Evolutionary conservation across 2,329 filamentous ascomycete genomes (phyloP), one percentile per base, ranked within the genome.

Genomic region (Coniochaeta ligniaria): DNA sequence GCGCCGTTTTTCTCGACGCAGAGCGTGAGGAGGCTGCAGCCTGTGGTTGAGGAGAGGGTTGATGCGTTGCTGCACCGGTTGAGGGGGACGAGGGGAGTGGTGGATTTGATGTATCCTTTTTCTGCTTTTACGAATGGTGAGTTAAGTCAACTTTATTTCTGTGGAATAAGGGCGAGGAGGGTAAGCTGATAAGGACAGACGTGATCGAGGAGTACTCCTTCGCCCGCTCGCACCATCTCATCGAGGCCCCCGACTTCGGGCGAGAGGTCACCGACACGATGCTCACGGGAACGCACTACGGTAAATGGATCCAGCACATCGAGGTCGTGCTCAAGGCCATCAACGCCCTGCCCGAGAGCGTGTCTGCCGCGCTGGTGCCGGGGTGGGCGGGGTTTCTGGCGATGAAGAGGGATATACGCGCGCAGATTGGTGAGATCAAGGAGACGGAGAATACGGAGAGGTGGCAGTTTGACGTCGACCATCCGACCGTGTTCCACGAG

Each of bases 321-420:
- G 70, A 70, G 58, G 71, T 73, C 71, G 67, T 72, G 26, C 71
- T 75, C 12, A 69, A 66, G 0, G 62, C 75, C 9, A 69, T 76
- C 61, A 73, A 73, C 41, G 66, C 66, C 38, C 63, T 76, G 17
- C 74, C 74, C 1, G 72, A 75, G 60, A 67, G 66, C 1, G 62
- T 75, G 31, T 74, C 72, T 20, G 69, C 69, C 59, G 59, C 60
- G 33, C 66, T 67, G 35, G 65, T 64, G 2, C 55, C 63, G 66
- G 73, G 72, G 57, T 75, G 73, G 73, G 66, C 68, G 26, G 72
- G 72, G 16, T 76, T 75, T 60, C 63, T 77, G 61, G 73, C 70
- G 63, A 74, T 75, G 70, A 74, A 76, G 63, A 71, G 72, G 28
- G 72, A 73, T 33, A 73, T 77, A 28, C 54, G 54, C 7, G 62